Percentiles rank a stretch among this genome's conserved stretches.
phyloP scores from a whole-genome alignment of 176 grass and related monocot species.

The Poa pratensis region DNA sequence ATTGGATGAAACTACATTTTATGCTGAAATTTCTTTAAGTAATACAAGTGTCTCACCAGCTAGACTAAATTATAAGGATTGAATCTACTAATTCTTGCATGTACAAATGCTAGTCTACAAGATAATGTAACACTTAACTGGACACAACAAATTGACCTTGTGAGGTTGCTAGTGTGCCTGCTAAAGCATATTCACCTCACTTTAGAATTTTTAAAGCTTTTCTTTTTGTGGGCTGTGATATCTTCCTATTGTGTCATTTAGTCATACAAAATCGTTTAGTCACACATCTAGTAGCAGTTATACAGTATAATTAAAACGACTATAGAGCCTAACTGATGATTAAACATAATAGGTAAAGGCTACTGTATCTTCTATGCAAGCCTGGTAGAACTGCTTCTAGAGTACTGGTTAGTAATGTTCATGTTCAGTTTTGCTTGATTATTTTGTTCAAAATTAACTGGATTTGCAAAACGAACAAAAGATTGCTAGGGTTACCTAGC shows the following conservation, averaged over 20 bases:
- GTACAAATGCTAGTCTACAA: slow-evolving; percentile 3
- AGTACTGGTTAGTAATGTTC: neutral
- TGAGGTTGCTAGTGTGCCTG: neutral
- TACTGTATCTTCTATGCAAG: neutral
- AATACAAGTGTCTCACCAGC: neutral
- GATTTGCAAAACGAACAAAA: neutral
- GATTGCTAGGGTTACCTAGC: neutral
- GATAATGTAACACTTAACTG: neutral
- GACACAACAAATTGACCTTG: neutral
- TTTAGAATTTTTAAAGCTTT: neutral
- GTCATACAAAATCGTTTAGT: neutral
- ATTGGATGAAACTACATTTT: neutral
- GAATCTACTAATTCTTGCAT: neutral
- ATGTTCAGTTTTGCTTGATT: neutral
- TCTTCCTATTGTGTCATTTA: neutral
- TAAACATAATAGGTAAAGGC: neutral
- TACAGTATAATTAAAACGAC: neutral
- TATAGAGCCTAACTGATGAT: neutral
- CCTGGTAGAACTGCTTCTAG: neutral
- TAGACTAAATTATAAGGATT: neutral
- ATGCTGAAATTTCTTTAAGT: neutral
- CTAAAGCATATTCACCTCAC: neutral
- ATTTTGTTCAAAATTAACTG: neutral
- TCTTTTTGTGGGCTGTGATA: neutral
- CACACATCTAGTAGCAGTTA: neutral